Evolutionary conservation across 768 basidiomycete species (phyloP), one percentile per base, ranked within the genome.

Genomic region (Lentinula detonsa): DNA sequence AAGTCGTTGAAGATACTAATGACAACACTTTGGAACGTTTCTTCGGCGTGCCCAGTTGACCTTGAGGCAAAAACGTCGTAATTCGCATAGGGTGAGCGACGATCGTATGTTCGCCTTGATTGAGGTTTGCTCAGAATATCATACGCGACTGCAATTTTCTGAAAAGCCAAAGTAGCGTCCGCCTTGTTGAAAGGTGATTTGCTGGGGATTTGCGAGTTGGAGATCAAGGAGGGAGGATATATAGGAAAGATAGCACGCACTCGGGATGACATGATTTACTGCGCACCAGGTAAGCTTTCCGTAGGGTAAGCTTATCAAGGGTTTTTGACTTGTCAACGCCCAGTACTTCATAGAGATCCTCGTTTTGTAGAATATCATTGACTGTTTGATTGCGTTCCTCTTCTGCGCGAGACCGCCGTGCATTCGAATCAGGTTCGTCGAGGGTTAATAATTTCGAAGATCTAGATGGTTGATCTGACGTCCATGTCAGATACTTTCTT

Each of bases 251-350:
- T 35, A 39, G 18, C 57, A 81, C 90, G 64, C 61, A 93, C 93
- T 95, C 93, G 74, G 93, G 93, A 68, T 94, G 93, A 64, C 91
- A 93, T 7, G 84, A 80, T 64, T 79, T 81, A 70, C 90, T 92
- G 35, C 91, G 78, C 0, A 81, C 75, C 56, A 95, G 82, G 71
- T 93, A 95, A 18, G 89, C 90, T 28, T 90, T 78, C 45, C 93
- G 73, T 40, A 93, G 79, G 39, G 85, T 72, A 63, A 84, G 73
- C 63, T 81, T 82, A 70, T 93, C 90, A 40, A 85, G 73, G 35
- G 68, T 67, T 0, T 77, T 70, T 6, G 75, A 75, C 63, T 79
- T 81, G 21, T 78, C 66, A 5, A 91, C 72, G 4, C 91, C 92
- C 7, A 95, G 81, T 34, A 93, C 85, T 28, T 77, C 73, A 70